Conservation (phyloP, 352 stramenopile species). For the Phytophthora agathidicida region DNA sequence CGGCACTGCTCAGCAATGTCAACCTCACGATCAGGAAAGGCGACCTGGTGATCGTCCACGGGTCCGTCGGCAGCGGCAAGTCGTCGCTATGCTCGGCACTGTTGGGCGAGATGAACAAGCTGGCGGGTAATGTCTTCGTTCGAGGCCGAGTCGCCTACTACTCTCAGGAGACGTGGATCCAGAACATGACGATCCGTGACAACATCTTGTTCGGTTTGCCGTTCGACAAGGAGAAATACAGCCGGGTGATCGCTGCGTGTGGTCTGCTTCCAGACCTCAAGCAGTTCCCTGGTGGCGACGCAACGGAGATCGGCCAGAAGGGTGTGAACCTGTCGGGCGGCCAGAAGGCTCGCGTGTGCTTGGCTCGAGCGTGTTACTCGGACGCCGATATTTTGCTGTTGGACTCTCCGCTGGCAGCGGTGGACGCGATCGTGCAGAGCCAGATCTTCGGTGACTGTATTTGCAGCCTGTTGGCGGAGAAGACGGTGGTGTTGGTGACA, state of each 20-base stretch:
- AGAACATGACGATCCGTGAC: conserved; percentile 93
- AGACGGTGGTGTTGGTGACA: conserved; percentile 95
- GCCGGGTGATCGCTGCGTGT: conserved; percentile 68
- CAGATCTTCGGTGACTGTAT: conserved; percentile 97
- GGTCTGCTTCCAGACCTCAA: conserved; percentile 85
- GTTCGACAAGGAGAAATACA: conserved; percentile 55
- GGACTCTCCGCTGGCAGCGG: conserved; percentile 96
- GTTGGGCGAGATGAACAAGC: conserved; percentile 87
- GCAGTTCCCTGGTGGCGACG: conserved; percentile 91
- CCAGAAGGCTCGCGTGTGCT: conserved; percentile 92
- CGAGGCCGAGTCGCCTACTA: conserved; percentile 65
- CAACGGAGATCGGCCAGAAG: conserved; percentile 98
- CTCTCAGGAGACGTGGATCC: conserved; percentile 91
- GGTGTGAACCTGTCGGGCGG: conserved; percentile 98
- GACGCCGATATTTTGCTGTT: conserved; percentile 96
- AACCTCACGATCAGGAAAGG: conserved; percentile 47
- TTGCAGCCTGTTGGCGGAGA: conserved; percentile 75
- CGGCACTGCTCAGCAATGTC: conserved; percentile 38
- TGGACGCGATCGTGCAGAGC: conserved; percentile 96
- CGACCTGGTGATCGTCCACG: conserved; percentile 61
- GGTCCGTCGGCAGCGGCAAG: conserved; percentile 57
- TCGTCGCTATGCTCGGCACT: conserved; percentile 59
- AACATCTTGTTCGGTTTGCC: conserved; percentile 94
- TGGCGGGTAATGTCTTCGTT: conserved; percentile 42
- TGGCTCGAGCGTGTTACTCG: conserved; percentile 95